phyloP scores from a whole-genome alignment of 768 basidiomycete species.

The Collybiopsis confluens region DNA sequence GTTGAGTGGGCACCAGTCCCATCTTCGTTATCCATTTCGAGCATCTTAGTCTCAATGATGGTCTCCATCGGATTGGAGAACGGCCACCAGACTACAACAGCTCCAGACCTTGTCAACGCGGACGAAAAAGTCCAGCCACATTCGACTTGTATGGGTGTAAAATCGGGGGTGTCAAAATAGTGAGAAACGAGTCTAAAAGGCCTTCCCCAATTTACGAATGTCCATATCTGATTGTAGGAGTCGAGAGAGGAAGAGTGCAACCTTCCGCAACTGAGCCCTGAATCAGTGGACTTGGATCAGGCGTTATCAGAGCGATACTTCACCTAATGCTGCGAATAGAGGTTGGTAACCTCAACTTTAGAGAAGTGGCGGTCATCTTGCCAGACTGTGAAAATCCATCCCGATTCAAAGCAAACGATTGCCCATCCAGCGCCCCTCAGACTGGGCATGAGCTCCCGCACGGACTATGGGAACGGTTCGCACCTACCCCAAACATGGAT shows the following conservation, averaged over 20 bases:
- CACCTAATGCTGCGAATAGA: conserved; percentile 66
- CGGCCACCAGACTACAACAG: conserved; percentile 77
- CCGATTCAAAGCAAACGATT: conserved; percentile 28
- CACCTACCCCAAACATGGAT: conserved; percentile 78
- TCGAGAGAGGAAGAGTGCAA: conserved; percentile 69
- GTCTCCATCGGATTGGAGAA: conserved; percentile 38
- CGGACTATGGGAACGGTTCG: neutral
- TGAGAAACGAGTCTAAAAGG: conserved; percentile 60
- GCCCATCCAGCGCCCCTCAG: conserved; percentile 60
- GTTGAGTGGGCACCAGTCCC: conserved; percentile 29
- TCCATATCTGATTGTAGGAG: conserved; percentile 58
- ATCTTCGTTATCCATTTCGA: conserved; percentile 40
- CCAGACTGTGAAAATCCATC: conserved; percentile 57
- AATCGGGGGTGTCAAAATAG: conserved; percentile 37
- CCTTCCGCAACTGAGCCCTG: conserved; percentile 63
- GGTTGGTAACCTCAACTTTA: conserved; percentile 54
- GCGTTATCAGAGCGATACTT: conserved; percentile 7
- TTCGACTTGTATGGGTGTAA: conserved; percentile 54
- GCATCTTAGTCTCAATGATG: conserved; percentile 32
- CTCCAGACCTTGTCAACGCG: conserved; percentile 65
- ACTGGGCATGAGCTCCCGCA: conserved; percentile 5
- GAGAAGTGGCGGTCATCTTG: conserved; percentile 48
- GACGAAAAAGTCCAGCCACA: conserved; percentile 83
- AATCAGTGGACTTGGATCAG: neutral
- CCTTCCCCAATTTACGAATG: conserved; percentile 72